Conservation (phyloP, 306 rosid genomes). For the Quercus bicolor region DNA sequence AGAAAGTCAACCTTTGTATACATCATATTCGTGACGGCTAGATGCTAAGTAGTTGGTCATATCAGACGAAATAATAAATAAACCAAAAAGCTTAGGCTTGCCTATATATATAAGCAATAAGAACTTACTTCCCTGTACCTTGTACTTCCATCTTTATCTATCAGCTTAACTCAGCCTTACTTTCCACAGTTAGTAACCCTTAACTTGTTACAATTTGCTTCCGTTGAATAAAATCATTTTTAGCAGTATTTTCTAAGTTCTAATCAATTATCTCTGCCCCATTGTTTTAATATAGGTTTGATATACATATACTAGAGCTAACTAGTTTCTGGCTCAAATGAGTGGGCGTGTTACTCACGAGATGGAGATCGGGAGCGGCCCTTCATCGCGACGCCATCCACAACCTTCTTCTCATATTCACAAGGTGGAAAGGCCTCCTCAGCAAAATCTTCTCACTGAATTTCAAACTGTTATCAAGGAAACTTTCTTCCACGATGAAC, state of each 20-base stretch:
- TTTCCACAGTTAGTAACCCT: background rate
- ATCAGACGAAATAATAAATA: background rate
- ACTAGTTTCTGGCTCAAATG: background rate
- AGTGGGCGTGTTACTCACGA: conserved; percentile 13
- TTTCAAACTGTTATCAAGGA: conserved; percentile 25
- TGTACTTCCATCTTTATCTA: background rate
- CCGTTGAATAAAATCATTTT: background rate
- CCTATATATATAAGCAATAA: background rate
- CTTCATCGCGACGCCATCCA: conserved; percentile 25
- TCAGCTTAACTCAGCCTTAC: background rate
- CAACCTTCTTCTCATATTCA: conserved; percentile 20
- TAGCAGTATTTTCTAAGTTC: too few relatives aligned
- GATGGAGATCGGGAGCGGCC: conserved; percentile 11
- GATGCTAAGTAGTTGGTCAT: background rate
- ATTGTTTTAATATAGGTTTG: too few relatives aligned
- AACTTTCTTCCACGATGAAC: conserved; percentile 48
- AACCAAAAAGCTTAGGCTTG: background rate
- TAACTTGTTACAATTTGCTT: background rate
- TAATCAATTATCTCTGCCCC: too few relatives aligned
- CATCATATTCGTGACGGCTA: background rate
- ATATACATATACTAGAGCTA: too few relatives aligned
- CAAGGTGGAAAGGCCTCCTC: conserved; percentile 40
- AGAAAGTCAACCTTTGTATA: background rate
- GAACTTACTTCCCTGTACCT: background rate
- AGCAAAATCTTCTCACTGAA: conserved; percentile 29